phyloP scores from a whole-genome alignment of 495 filamentous ascomycete genomes.

The Penicillium desertorum region DNA sequence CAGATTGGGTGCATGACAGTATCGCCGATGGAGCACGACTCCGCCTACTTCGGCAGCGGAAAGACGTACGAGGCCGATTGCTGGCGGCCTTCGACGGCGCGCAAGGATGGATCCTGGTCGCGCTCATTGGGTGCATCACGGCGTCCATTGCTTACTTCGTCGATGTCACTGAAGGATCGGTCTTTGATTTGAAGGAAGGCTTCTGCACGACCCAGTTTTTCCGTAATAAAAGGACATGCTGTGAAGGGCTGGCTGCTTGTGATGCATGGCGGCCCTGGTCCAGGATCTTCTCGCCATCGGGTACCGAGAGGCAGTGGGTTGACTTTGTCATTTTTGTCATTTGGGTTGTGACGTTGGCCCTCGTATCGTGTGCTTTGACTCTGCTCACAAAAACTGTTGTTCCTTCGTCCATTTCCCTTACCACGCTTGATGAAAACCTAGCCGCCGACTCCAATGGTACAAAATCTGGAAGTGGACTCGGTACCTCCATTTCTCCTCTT shows the following conservation, averaged over 20 bases:
- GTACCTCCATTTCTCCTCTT: conserved; percentile 37
- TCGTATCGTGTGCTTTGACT: conserved; percentile 73
- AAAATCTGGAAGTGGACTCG: conserved; percentile 32
- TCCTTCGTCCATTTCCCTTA: conserved; percentile 79
- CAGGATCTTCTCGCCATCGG: conserved; percentile 54
- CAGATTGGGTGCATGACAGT: conserved; percentile 97
- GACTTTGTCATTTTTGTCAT: conserved; percentile 73
- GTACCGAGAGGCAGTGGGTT: conserved; percentile 59
- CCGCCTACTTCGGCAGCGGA: conserved; percentile 75
- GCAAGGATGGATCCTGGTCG: conserved; percentile 94
- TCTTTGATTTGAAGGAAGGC: conserved; percentile 90
- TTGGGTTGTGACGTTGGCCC: conserved; percentile 69
- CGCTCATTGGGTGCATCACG: conserved; percentile 83
- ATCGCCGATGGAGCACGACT: conserved; percentile 91
- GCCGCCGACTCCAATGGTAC: conserved; percentile 49
- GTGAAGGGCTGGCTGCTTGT: conserved; percentile 62
- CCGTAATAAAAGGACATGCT: conserved; percentile 74
- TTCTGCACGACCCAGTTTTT: conserved; percentile 76
- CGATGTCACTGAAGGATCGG: conserved; percentile 75
- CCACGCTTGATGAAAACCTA: conserved; percentile 85
- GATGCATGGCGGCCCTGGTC: conserved; percentile 77
- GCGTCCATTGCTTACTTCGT: conserved; percentile 86
- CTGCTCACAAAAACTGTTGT: conserved; percentile 87
- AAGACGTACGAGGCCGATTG: conserved; percentile 79
- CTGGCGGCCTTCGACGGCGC: conserved; percentile 77